Conservation (phyloP, 2,329 filamentous ascomycete species). For the Fusarium camptoceras region DNA sequence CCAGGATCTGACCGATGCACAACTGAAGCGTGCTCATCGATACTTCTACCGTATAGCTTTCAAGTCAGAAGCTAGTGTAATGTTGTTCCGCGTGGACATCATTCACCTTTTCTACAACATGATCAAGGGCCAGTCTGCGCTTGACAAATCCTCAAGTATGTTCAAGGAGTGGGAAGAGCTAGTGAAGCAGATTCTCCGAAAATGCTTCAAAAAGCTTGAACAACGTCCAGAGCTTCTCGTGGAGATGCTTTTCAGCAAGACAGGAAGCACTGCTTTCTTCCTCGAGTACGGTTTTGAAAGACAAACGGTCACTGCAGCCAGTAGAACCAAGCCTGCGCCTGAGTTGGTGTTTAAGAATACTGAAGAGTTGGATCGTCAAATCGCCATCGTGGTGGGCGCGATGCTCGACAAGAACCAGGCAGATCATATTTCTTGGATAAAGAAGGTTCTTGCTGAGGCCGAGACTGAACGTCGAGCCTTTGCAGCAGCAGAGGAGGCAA, state of each 20-base stretch:
- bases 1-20: constrained; percentile 78
- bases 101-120: constrained; percentile 89
- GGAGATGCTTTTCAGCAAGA: constrained; percentile 96
- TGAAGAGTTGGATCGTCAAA: constrained; percentile 75
- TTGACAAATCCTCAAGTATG: constrained; percentile 73
- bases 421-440: constrained; percentile 85
- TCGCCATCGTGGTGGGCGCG: constrained; percentile 83
- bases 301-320: constrained; percentile 74
- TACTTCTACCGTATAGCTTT: constrained; percentile 96
- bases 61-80: constrained; percentile 90
- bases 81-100: constrained; percentile 92
- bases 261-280: constrained; percentile 83
- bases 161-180: constrained; percentile 94
- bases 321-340: constrained; percentile 76
- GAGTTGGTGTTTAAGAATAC: constrained; percentile 85
- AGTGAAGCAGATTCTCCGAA: constrained; percentile 83
- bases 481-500: constrained; percentile 76
- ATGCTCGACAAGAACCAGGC: constrained; percentile 83
- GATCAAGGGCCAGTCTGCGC: constrained; percentile 85
- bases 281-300: constrained; percentile 92
- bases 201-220: constrained; percentile 85
- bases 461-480: constrained; percentile 80
- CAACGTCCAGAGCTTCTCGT: constrained; percentile 87
- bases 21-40: constrained; percentile 91
- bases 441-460: constrained; percentile 74